A percentile compares a stretch with the other conserved stretches of the same genome.
phyloP scores from a whole-genome alignment of 2,329 filamentous ascomycete genomes.

The Arthrinium puccinioides region DNA sequence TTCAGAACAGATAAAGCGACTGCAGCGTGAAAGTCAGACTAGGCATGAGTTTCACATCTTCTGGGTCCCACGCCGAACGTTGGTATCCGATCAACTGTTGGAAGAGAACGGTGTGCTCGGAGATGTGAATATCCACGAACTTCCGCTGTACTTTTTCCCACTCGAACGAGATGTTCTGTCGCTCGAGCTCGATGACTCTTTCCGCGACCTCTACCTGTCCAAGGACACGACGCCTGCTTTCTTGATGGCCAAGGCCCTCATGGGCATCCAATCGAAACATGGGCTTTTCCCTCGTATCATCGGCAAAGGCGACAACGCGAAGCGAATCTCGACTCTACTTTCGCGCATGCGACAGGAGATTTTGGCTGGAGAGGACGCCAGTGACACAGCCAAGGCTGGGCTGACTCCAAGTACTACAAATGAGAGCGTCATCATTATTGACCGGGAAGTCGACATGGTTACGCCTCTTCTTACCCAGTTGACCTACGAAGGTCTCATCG shows the following conservation, averaged over 20 bases:
- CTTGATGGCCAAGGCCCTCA: constrained; percentile 81
- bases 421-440: constrained; percentile 89
- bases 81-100: constrained; percentile 83
- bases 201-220: constrained; percentile 78
- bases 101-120: constrained; percentile 91
- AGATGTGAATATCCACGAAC: constrained; percentile 81
- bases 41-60: constrained; percentile 96
- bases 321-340: constrained; percentile 78
- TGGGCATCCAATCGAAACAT: constrained; percentile 86
- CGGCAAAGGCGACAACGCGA: constrained; percentile 92
- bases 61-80: constrained; percentile 87
- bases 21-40: constrained; percentile 79
- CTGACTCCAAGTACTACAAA: constrained; percentile 79
- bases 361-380: constrained; percentile 67
- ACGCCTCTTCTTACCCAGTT: constrained; percentile 89
- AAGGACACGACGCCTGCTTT: constrained; percentile 91
- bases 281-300: constrained; percentile 92
- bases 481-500: constrained; percentile 92
- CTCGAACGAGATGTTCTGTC: constrained; percentile 88
- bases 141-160: constrained; percentile 84
- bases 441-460: constrained; percentile 89
- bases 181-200: constrained; percentile 80
- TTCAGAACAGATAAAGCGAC: constrained; percentile 80
- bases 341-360: constrained; percentile 88
- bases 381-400: constrained; percentile 53